These are phyloP conservation scores for Hanseniaspora sp. DNA, from an alignment of 1,139 yeast species.

Conservation along the genomic window DNA sequence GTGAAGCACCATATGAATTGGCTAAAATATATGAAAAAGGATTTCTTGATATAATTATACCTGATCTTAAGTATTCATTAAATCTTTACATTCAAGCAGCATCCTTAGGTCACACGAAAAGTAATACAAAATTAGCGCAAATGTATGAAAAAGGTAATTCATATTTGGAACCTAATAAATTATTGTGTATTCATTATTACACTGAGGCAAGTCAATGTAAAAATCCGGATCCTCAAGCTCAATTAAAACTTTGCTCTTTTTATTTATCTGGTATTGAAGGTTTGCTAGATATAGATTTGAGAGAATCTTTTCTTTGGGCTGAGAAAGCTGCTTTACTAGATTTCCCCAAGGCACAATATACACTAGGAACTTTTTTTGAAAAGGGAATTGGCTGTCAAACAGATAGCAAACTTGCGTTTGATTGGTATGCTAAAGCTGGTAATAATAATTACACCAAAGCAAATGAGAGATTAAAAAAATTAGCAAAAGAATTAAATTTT, in stretches of 20 bases:
- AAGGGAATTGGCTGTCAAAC: slow-evolving; percentile 76
- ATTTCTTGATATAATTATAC: slow-evolving; percentile 73
- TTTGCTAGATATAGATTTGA: slow-evolving; percentile 62
- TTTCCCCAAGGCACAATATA: slow-evolving; percentile 73
- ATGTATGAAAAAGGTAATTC: slow-evolving; percentile 74
- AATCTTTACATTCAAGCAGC: slow-evolving; percentile 85
- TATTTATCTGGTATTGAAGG: slow-evolving; percentile 84
- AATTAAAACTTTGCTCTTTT: slow-evolving; percentile 96
- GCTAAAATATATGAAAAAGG: slow-evolving; percentile 79
- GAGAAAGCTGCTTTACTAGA: slow-evolving; percentile 67
- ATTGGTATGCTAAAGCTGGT: slow-evolving; percentile 71
- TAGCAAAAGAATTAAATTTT: background rate
- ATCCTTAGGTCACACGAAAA: slow-evolving; percentile 70
- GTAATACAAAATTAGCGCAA: slow-evolving; percentile 70
- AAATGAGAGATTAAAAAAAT: slow-evolving; percentile 27
- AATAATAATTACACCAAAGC: slow-evolving; percentile 64
- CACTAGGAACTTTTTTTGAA: slow-evolving; percentile 74
- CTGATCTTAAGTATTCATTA: slow-evolving; percentile 73
- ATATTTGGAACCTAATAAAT: slow-evolving; percentile 68
- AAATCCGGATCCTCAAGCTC: slow-evolving; percentile 72
- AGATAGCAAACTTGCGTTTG: slow-evolving; percentile 47
- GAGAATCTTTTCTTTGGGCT: slow-evolving; percentile 94
- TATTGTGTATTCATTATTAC: slow-evolving; percentile 81
- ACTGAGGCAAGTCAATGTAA: slow-evolving; percentile 75
- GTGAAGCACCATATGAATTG: slow-evolving; percentile 87